Evolutionary conservation across 352 stramenopile species (phyloP), one percentile per base, ranked within the genome.

Genomic region (Phytophthora fragariaefolia): DNA sequence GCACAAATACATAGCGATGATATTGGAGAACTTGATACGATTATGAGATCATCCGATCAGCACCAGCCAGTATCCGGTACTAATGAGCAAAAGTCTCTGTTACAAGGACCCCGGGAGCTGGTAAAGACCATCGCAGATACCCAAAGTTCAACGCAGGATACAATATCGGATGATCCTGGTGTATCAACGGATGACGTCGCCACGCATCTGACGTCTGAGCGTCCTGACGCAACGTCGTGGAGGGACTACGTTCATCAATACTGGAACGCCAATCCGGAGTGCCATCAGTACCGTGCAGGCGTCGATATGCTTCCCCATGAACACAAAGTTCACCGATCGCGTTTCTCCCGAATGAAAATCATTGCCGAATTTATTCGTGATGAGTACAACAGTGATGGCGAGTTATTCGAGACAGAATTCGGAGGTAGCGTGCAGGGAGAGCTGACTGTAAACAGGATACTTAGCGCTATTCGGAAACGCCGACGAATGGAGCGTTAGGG

Each of bases 241-340:
- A 40, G 28, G 27, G 26, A 43, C 48, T 55, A 55, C 15, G 12
- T 43, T 5, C 5, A 15, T 12, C 48, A 55, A 28, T 55, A 55
- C 26, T 55, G 28, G 48, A 42, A 34, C 5, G 5, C 27, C 3
- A 55, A 43, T n/a, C 26, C 48, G 15, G 26, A 15, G 15, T 55
- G 48, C n/a, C 27, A 55, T 26, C 48, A 55, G 27, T 55, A 55
- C 20, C 48, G 48, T 5, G 48, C 26, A n/a, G 42, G 42, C 13
- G 48, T 43, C 8, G 15, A 42, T 28, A 55, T 26, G 27, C 27
- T 55, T 15, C 28, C 28, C 3, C 26, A 42, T 7, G 48, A 43
- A 15, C 24, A 28, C 5, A 55, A 55, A 1, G 15, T 55, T 4
- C 13, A 55, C 24, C 48, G 26, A 12, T 43, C 48, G 2, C 48